phyloP scores from a whole-genome alignment of 805 yeast species.

The Starmerella ratchasimensis region DNA sequence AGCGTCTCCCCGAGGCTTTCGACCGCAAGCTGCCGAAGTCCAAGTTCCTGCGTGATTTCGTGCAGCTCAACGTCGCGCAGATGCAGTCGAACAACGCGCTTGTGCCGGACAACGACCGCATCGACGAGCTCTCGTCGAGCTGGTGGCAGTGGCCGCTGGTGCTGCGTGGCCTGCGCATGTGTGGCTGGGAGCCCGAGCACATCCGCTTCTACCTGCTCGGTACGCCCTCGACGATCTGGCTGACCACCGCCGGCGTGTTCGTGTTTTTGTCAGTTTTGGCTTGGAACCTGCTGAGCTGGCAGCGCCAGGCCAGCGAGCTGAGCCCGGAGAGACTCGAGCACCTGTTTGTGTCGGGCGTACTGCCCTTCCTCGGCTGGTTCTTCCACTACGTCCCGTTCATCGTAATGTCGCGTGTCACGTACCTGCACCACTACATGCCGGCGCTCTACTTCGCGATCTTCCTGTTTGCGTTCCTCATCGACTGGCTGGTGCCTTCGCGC shows the following conservation, averaged over 20 bases:
- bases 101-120: constrained; percentile 59
- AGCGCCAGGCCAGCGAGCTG: constrained; percentile 39
- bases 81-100: constrained; percentile 74
- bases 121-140: constrained; percentile 54
- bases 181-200: constrained; percentile 48
- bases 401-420: constrained; percentile 90
- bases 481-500: constrained; percentile 28
- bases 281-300: constrained; percentile 42
- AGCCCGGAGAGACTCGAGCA: constrained; percentile 31
- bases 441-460: constrained; percentile 88
- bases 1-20: constrained; percentile 31
- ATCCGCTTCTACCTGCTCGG: constrained; percentile 55
- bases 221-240: constrained; percentile 52
- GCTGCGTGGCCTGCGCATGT: constrained; percentile 58
- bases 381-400: constrained; percentile 80
- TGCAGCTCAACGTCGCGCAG: constrained; percentile 65
- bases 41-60: constrained; percentile 52
- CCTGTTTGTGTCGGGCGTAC: constrained; percentile 50
- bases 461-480: constrained; percentile 50
- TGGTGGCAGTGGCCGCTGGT: constrained; percentile 82
- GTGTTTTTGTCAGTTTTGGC: constrained; percentile 30
- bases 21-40: constrained; percentile 35
- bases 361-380: constrained; percentile 84
- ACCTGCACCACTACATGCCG: constrained; percentile 92
- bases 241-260: constrained; percentile 31